phyloP scores from a whole-genome alignment of 148 eudicot species.

The Cornus florida region DNA sequence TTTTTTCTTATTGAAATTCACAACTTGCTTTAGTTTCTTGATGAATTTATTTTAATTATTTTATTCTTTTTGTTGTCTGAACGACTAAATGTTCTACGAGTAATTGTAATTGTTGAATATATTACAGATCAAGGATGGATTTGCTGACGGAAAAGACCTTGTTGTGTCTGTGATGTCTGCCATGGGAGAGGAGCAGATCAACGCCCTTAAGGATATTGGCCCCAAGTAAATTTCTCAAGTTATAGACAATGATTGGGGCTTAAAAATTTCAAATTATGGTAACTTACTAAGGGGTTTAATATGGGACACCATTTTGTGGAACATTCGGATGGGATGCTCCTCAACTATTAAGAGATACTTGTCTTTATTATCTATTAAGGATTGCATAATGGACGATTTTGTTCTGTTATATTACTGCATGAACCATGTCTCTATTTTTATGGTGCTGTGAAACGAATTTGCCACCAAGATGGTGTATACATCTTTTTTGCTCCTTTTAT shows the following conservation, averaged over 20 bases:
- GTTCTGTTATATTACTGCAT: neutral
- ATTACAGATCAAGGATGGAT: slow-evolving; percentile 53
- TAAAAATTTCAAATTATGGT: neutral
- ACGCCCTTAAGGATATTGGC: slow-evolving; percentile 66
- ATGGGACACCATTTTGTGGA: neutral
- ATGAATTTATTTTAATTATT: too few species aligned
- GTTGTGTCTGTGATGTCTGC: slow-evolving; percentile 58
- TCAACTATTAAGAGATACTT: neutral
- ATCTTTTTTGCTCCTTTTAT: neutral
- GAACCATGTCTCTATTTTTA: neutral
- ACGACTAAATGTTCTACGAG: too few species aligned
- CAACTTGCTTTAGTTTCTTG: too few species aligned
- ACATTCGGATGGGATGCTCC: neutral
- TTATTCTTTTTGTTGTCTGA: too few species aligned
- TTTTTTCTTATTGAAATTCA: too few species aligned
- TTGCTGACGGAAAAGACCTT: slow-evolving; percentile 58
- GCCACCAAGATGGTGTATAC: neutral
- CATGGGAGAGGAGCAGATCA: slow-evolving; percentile 74
- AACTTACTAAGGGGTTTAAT: neutral
- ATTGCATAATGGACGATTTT: neutral
- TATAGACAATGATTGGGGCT: slow-evolving; percentile 3
- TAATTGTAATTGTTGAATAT: neutral
- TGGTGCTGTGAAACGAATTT: neutral
- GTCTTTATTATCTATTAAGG: neutral
- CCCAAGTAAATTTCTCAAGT: slow-evolving; percentile 28